Evolutionary conservation across 2,329 filamentous ascomycete species (phyloP), one percentile per base, ranked within the genome.

Genomic region (Calonectria ilicicola): DNA sequence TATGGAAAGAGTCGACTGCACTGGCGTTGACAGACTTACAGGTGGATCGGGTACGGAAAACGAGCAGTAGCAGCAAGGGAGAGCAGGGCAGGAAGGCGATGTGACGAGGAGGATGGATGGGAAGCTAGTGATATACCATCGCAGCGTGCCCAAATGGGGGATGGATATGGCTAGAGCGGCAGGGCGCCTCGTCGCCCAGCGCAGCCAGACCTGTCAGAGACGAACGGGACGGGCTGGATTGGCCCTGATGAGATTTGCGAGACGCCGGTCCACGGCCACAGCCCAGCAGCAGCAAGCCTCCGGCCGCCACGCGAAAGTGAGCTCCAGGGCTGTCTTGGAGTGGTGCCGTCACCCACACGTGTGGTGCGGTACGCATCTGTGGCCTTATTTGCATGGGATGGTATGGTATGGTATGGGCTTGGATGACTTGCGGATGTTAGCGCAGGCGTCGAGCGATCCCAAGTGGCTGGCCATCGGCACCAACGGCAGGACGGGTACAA

Each of bases 381-480:
- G 76, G 75, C 78, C 76, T 78, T 79, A 79, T 79, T 79, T 76
- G 72, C 78, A 76, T 75, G 71, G 72, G 46, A 76, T 46, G 71
- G 27, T 69, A 76, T 32, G 58, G 29, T 42, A 72, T 65, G 72
- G 70, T 58, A 75, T 70, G 73, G 69, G 69, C 74, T 77, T 42
- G 72, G 64, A 79, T 79, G 78, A 79, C 78, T 77, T 79, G 78
- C 78, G 78, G 78, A 79, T 75, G 77, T 75, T 78, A 79, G 78
- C 74, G 75, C 75, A 71, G 72, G 67, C 69, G 63, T 76, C 65
- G 69, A 75, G 75, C 75, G 74, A 78, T 79, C 76, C 76, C 75
- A 77, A 72, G 70, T 73, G 69, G 72, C 69, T 78, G 67, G 72
- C 68, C 72, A 76, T 79, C 72, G 67, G 78, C 75, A 73, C 76